Conservation (phyloP, 2,329 filamentous ascomycete genomes). For the Aaosphaeria arxii region DNA sequence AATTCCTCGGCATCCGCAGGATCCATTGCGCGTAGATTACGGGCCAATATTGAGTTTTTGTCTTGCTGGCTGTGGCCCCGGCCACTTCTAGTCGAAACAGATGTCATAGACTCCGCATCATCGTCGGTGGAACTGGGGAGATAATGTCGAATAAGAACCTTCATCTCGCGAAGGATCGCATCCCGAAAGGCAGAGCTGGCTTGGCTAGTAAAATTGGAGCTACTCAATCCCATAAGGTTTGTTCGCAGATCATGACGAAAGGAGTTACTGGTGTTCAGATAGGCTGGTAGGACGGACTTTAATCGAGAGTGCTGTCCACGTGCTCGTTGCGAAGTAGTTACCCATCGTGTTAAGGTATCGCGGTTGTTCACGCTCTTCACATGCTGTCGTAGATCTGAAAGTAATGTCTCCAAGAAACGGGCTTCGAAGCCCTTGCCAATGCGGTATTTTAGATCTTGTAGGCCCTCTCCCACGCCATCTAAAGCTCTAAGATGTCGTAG, state of each 20-base stretch:
- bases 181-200: slow-evolving; percentile 86
- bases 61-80: slow-evolving; percentile 72
- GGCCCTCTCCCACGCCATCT: slow-evolving; percentile 73
- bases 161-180: slow-evolving; percentile 79
- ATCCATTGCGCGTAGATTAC: slow-evolving; percentile 82
- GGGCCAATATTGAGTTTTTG: slow-evolving; percentile 81
- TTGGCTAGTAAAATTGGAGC: slow-evolving; percentile 73
- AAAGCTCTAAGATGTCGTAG: slow-evolving; percentile 75
- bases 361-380: slow-evolving; percentile 66
- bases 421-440: slow-evolving; percentile 86
- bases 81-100: slow-evolving; percentile 72
- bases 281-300: slow-evolving; percentile 70
- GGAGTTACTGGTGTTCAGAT: slow-evolving; percentile 68
- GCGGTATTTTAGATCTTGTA: slow-evolving; percentile 71
- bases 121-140: slow-evolving; percentile 93
- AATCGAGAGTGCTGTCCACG: slow-evolving; percentile 66
- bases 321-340: slow-evolving; percentile 68
- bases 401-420: slow-evolving; percentile 72
- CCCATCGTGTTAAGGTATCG: slow-evolving; percentile 83
- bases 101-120: slow-evolving; percentile 86
- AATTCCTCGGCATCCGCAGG: slow-evolving; percentile 81
- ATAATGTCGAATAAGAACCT: slow-evolving; percentile 76
- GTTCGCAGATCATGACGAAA: slow-evolving; percentile 69
- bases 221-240: slow-evolving; percentile 74
- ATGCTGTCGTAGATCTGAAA: slow-evolving; percentile 79